Percentiles rank a stretch among this genome's conserved stretches.
These are phyloP conservation scores for Hericium erinaceus DNA, from an alignment of 768 basidiomycete genomes.

Conservation along the genomic window DNA sequence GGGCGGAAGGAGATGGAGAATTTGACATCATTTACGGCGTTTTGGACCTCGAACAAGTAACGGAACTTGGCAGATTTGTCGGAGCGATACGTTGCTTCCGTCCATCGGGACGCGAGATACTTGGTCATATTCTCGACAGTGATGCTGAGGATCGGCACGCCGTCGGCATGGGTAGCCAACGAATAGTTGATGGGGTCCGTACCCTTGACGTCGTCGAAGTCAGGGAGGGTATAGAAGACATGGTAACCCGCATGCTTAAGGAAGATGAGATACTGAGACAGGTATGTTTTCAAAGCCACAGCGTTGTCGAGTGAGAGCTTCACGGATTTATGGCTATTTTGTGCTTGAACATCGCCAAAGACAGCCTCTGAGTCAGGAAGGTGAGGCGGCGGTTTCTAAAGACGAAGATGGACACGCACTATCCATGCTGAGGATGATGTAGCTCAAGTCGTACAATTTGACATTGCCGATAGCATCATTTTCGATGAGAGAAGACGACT, in stretches of 20 bases:
- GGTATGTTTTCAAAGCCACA: too few relatives aligned
- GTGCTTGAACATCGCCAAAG: too few relatives aligned
- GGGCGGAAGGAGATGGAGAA: slow-evolving; percentile 20
- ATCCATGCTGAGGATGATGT: not conserved
- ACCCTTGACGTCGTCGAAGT: slow-evolving; percentile 13
- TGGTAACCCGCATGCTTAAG: slow-evolving; percentile 11
- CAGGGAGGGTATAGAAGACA: slow-evolving; percentile 13
- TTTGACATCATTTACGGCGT: slow-evolving; percentile 6
- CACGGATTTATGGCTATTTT: too few relatives aligned
- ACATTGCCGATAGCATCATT: not conserved
- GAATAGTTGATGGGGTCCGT: slow-evolving; percentile 13
- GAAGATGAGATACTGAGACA: slow-evolving; percentile 8
- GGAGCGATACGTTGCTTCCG: not conserved
- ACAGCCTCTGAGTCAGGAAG: too few relatives aligned
- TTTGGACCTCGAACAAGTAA: not conserved
- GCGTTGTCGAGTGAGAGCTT: too few relatives aligned
- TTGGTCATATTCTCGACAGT: not conserved
- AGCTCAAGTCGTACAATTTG: not conserved
- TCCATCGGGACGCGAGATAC: not conserved
- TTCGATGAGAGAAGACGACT: not conserved
- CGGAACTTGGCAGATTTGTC: not conserved
- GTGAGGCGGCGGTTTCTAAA: too few relatives aligned
- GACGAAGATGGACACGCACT: too few relatives aligned
- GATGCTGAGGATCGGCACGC: not conserved
- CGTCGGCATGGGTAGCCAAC: not conserved